Evolutionary conservation across 257 asterid genomes (phyloP).

Genomic region (Fraxinus americana): DNA sequence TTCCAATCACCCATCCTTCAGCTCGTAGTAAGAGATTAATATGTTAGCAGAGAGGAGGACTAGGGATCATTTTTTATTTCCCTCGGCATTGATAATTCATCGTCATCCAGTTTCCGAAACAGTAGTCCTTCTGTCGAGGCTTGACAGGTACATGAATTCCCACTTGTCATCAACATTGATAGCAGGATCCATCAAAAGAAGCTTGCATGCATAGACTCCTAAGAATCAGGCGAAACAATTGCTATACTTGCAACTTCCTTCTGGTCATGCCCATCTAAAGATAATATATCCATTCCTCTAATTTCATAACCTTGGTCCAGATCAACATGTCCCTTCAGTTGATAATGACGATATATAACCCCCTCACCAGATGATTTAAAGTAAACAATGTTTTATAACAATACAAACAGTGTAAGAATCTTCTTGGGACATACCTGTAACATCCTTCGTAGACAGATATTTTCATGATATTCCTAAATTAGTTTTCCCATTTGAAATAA

Average conservation of each 20-base stretch:
- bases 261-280: constrained; percentile 49
- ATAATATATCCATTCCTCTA: constrained; percentile 16
- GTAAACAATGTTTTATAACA: constrained; percentile 21
- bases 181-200: no score
- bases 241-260: constrained; percentile 31
- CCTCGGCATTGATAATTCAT: background rate
- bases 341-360: constrained; percentile 45
- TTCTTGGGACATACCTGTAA: constrained; percentile 41
- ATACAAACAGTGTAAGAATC: constrained; percentile 35
- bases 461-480: constrained; percentile 36
- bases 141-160: no score
- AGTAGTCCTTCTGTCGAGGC: background rate
- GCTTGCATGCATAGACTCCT: no score
- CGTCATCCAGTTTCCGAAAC: no score
- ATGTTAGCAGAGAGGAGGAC: constrained; percentile 93
- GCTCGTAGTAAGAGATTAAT: no score
- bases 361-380: constrained; percentile 25
- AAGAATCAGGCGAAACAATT: no score
- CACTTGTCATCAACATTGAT: no score
- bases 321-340: no score
- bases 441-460: constrained; percentile 15
- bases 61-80: constrained; percentile 80
- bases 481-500: constrained; percentile 39
- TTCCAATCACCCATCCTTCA: no score
- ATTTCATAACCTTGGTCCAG: no score